Evolutionary conservation across 2,329 filamentous ascomycete genomes (phyloP).

Genomic region (Fusarium torreyae): DNA sequence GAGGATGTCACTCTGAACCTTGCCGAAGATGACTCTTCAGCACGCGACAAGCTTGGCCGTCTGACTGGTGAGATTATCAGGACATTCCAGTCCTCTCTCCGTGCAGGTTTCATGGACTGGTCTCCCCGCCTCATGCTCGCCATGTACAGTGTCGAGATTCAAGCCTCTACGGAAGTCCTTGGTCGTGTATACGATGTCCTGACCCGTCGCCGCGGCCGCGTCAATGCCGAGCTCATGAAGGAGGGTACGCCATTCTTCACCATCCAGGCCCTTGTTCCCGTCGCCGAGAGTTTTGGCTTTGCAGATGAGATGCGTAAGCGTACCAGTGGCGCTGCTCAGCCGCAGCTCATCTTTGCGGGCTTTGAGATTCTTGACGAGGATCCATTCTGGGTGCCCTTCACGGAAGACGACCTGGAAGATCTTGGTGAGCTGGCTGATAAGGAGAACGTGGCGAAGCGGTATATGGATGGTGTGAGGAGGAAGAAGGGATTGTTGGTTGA

Average conservation of each 20-base stretch:
- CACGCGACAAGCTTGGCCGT: conserved; percentile 79
- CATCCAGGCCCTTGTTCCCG: conserved; percentile 88
- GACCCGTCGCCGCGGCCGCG: conserved; percentile 90
- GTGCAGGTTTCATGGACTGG: conserved; percentile 93
- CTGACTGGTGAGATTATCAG: conserved; percentile 95
- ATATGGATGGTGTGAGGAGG: conserved; percentile 90
- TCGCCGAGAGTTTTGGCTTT: conserved; percentile 96
- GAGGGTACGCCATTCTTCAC: conserved; percentile 98
- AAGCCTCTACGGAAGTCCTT: conserved; percentile 94
- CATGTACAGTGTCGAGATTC: conserved; percentile 98
- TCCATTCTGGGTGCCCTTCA: conserved; percentile 97
- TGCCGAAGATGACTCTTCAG: conserved; percentile 68
- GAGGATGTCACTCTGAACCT: conserved; percentile 80
- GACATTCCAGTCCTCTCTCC: conserved; percentile 86
- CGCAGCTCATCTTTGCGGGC: conserved; percentile 93
- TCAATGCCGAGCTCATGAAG: conserved; percentile 91
- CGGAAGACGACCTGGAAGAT: conserved; percentile 96
- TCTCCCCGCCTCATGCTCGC: conserved; percentile 93
- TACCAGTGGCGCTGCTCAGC: conserved; percentile 89
- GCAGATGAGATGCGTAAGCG: conserved; percentile 96
- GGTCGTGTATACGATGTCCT: conserved; percentile 97
- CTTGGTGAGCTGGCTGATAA: conserved; percentile 92
- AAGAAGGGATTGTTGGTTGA: conserved; percentile 91
- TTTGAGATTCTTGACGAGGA: conserved; percentile 96
- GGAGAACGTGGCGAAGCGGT: conserved; percentile 96